phyloP scores from a whole-genome alignment of 208 protist genomes.

The Crithidia expoeki region DNA sequence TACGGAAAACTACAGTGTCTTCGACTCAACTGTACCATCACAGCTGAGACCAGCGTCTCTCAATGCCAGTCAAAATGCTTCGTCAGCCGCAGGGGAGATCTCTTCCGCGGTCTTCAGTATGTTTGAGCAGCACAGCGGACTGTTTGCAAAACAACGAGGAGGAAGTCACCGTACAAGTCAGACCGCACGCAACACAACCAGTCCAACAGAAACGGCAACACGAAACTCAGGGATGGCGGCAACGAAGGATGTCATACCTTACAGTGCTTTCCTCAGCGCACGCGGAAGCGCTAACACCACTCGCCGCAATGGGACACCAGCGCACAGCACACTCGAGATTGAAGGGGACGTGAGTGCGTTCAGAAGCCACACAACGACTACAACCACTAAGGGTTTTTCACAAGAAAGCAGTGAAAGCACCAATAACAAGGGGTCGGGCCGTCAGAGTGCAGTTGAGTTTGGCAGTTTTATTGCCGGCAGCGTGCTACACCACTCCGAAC shows the following conservation, averaged over 20 bases:
- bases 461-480: not conserved
- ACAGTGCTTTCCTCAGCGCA: not conserved
- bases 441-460: not conserved
- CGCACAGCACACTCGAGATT: slow-evolving; percentile 3
- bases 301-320: not conserved
- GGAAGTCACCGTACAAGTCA: not conserved
- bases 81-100: not conserved
- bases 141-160: not conserved
- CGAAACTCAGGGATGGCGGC: not conserved
- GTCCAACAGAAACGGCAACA: not conserved
- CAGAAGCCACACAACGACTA: not conserved
- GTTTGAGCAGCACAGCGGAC: not conserved
- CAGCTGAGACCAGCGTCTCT: not conserved
- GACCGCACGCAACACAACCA: not conserved
- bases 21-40: not conserved
- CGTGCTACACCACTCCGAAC: not conserved
- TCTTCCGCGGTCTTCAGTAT: slow-evolving; percentile 13
- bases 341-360: not conserved
- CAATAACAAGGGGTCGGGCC: not conserved
- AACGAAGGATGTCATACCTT: not conserved
- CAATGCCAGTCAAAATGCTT: not conserved
- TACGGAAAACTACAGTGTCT: slow-evolving; percentile 5
- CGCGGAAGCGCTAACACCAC: not conserved
- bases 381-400: no score
- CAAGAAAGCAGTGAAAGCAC: not conserved